Base-by-base conservation (phyloP, 441 rosid species). In the Kokia cookei region DNA sequence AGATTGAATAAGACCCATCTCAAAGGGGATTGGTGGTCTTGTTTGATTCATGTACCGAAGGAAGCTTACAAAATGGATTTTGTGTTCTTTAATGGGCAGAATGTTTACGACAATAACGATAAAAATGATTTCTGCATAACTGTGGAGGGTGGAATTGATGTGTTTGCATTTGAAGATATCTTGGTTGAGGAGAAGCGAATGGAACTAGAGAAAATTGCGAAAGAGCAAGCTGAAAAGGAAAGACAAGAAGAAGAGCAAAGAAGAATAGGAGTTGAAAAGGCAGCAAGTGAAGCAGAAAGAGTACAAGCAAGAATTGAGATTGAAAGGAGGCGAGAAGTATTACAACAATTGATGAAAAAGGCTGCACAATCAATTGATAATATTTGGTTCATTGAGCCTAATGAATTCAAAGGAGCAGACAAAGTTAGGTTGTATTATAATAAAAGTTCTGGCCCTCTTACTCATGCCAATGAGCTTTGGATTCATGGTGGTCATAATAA, bases 51-150 rank as follows among this genome's bases (percentile, higher is more conserved):
- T 83, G 83, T 90, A 77, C 97, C 98, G 2, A 87, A 87, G 82
- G 96, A 93, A 88, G 94, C 99, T 1, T 95, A 89, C 82, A 89
- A 91, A 82, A 86, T 95, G 77, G 94, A 91, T 73, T 95, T 93
- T 69, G 99, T 95, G 76, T 93, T 95, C 86, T 93, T 86, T 78
- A 91, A 93, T 70, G 99, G 97, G 47, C 82, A 88, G 79, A 78
- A 82, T 63, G 79, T 86, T 1, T 95, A 93, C 58, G 99, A 95
- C 75, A 95, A 95, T 82, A 95, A 95, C 67, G 89, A 86, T 71
- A 57, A 24, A 64, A 86, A 84, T 22, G 99, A 95, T 80, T 95
- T 89, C 81, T 84, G 81, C 84, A 78, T 91, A 54, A 80, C 84
- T 27, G 82, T 91, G 55, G 96, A 89, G 84, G 93, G 90, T 60